A percentile compares a stretch with the other conserved stretches of the same genome.
Conservation (phyloP, 192 early-diverging fungal species). For the Kappamyces sp. region DNA sequence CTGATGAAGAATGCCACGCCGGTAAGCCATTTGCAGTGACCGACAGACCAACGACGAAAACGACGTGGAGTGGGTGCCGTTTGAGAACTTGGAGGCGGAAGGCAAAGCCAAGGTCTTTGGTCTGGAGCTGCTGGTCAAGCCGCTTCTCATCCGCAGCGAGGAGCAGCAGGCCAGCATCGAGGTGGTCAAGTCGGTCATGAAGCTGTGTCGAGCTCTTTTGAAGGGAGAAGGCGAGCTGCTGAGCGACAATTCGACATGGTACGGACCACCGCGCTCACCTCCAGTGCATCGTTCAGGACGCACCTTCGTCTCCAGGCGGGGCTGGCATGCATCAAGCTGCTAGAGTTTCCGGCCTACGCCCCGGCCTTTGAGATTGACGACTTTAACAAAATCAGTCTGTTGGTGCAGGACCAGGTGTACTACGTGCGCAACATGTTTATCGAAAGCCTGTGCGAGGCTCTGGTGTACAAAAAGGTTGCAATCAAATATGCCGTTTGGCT, state of each 20-base stretch:
- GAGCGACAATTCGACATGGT: slow-evolving; percentile 39
- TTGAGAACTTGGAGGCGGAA: slow-evolving; percentile 48
- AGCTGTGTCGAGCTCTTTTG: slow-evolving; percentile 57
- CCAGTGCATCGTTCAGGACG: slow-evolving; percentile 1
- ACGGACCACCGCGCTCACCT: too few relatives aligned
- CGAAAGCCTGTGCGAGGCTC: slow-evolving; percentile 63
- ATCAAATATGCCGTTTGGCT: slow-evolving; percentile 65
- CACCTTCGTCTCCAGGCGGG: slow-evolving; percentile 15
- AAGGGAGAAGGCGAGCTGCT: slow-evolving; percentile 62
- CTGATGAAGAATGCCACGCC: slow-evolving; percentile 10
- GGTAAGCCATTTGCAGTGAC: neutral
- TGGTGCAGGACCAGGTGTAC: slow-evolving; percentile 67
- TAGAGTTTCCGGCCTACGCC: slow-evolving; percentile 49
- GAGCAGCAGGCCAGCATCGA: slow-evolving; percentile 27
- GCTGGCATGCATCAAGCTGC: slow-evolving; percentile 21
- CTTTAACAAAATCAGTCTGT: neutral
- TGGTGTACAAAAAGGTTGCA: slow-evolving; percentile 54
- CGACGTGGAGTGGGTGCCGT: slow-evolving; percentile 62
- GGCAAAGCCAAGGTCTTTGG: slow-evolving; percentile 55
- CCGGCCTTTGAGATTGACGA: neutral
- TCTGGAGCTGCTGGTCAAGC: slow-evolving; percentile 61
- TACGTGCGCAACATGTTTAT: slow-evolving; percentile 71
- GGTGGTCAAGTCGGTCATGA: slow-evolving; percentile 45
- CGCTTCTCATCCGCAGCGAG: slow-evolving; percentile 43
- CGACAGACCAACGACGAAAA: slow-evolving; percentile 9